phyloP scores from a whole-genome alignment of 2,329 filamentous ascomycete species.

The Fusarium sp. region DNA sequence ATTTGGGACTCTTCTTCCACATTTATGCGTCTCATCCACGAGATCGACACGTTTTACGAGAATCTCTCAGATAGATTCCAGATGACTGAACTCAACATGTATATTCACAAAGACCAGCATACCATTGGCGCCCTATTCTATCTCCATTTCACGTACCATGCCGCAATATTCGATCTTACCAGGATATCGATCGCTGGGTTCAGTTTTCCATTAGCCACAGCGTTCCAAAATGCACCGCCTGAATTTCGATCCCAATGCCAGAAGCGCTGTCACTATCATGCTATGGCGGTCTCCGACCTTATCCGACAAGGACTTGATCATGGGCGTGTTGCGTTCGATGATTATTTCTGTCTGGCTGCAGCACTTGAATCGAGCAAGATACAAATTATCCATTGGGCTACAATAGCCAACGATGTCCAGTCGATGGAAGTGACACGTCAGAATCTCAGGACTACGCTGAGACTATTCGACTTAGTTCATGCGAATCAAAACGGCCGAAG shows the following conservation, averaged over 20 bases:
- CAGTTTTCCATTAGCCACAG: slow-evolving; percentile 10
- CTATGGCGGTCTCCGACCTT: not conserved
- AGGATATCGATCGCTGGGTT: slow-evolving; percentile 21
- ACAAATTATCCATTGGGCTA: no score
- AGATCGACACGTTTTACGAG: no score
- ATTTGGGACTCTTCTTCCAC: not conserved
- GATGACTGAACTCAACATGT: slow-evolving; percentile 1
- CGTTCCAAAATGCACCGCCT: not conserved
- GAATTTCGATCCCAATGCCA: slow-evolving; percentile 6
- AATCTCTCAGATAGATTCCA: not conserved
- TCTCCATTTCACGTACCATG: slow-evolving; percentile 14
- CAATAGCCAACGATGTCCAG: no score
- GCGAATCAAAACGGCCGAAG: no score
- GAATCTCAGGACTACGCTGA: no score
- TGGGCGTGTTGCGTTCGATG: not conserved
- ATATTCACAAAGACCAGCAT: slow-evolving; percentile 11
- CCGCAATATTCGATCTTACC: slow-evolving; percentile 17
- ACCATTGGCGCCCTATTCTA: slow-evolving; percentile 8
- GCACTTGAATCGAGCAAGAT: not conserved
- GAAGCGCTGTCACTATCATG: slow-evolving; percentile 13
- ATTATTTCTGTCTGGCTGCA: not conserved
- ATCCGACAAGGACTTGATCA: not conserved
- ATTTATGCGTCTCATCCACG: not conserved
- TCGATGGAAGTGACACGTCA: no score
- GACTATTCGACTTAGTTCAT: no score